phyloP scores from a whole-genome alignment of 2,329 filamentous ascomycete genomes.

The Trichoderma endophyticum region DNA sequence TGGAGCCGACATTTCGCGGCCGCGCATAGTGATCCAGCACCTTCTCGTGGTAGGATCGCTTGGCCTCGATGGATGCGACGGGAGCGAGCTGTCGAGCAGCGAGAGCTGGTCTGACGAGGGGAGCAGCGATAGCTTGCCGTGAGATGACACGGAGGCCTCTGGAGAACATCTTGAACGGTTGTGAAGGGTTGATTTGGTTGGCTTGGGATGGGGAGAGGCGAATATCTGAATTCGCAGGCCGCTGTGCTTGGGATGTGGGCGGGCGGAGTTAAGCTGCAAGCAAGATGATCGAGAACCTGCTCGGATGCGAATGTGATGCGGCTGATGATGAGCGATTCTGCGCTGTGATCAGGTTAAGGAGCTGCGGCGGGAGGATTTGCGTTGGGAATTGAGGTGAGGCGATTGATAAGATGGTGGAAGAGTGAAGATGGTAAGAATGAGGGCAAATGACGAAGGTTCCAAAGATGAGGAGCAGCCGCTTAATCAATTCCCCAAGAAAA shows the following conservation, averaged over 20 bases:
- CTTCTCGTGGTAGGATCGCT: conserved; percentile 52
- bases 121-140: conserved; percentile 41
- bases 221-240: neutral
- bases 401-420: neutral
- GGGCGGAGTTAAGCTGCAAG: neutral
- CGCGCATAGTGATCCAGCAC: conserved; percentile 51
- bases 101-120: conserved; percentile 37
- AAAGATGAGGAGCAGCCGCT: conserved; percentile 9
- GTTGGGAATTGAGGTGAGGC: neutral
- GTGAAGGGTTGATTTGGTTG: neutral
- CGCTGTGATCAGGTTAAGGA: neutral
- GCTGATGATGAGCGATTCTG: neutral
- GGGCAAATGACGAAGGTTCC: neutral
- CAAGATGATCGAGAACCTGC: neutral
- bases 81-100: conserved; percentile 39
- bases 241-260: neutral
- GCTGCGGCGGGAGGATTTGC: neutral
- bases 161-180: conserved; percentile 41
- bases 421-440: neutral
- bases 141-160: conserved; percentile 44
- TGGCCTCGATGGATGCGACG: conserved; percentile 39
- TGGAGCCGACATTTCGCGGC: conserved; percentile 54
- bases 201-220: neutral
- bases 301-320: neutral
- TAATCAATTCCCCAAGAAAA: neutral